Evolutionary conservation across 257 asterid genomes (phyloP), one percentile per base, ranked within the genome.

Genomic region (Solanum gandarillasii): DNA sequence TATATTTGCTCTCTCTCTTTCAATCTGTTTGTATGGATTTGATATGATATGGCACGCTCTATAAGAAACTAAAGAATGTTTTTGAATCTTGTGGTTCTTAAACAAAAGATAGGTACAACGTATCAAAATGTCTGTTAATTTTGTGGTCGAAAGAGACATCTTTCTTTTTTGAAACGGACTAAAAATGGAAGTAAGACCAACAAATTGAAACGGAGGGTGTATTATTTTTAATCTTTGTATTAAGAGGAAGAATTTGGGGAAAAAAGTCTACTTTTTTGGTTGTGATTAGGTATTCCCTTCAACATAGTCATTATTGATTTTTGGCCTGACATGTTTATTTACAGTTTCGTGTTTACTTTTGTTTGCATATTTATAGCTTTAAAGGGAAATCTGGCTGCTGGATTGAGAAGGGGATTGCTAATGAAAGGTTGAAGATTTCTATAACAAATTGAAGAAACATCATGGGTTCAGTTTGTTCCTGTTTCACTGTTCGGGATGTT

Each of bases 391-490:
- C 34, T 78, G 35, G 25, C 35, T n/a, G 5, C 35, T 78, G 35
- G 84, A n/a, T 13, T 81, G 6, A n/a, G 13, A 29, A 85, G 73
- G 74, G 68, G 72, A 71, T 38, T 58, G 6, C 86, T 86, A 20
- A 18, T 21, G 39, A 34, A 86, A 89, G 73, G 29, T n/a, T 31
- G 81, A 58, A 88, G 82, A 41, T 75, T 74, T 83, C 4, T 83
- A 87, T 35, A 27, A 85, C 78, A 85, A 85, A 52, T 70, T 87
- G 84, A 65, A 52, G 41, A n/a, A 70, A 32, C 76, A 86, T 21
- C 86, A 95, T 94, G 98, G 95, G 97, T 86, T 73, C 89, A 13
- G 29, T 89, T 7, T 89, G 92, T 46, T 86, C 94, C 86, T 93
- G 95, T 89, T 88, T 93, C 81, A 58, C 55, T 83, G 93, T 83